phyloP scores from a whole-genome alignment of 1,284 basidiomycete species.

The Tylopilus orsonianus region DNA sequence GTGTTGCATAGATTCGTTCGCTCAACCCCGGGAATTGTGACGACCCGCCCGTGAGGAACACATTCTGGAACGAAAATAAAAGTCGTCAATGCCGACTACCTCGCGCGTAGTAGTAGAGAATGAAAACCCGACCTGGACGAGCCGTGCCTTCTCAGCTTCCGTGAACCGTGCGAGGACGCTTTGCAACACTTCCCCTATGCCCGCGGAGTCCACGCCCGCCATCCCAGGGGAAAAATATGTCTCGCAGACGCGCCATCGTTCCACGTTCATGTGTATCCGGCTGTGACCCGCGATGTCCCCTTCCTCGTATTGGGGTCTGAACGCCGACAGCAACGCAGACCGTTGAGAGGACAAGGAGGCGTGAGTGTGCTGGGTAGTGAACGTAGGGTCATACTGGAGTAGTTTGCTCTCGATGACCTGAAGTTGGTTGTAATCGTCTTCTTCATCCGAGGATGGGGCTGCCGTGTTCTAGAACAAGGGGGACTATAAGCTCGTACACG shows the following conservation, averaged over 20 bases:
- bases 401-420: constrained; percentile 80
- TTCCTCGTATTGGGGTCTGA: constrained; percentile 71
- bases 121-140: constrained; percentile 49
- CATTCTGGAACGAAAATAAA: constrained; percentile 52
- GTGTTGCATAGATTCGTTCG: constrained; percentile 64
- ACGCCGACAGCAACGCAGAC: constrained; percentile 84
- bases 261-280: constrained; percentile 91
- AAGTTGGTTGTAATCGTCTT: constrained; percentile 82
- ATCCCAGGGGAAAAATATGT: constrained; percentile 91
- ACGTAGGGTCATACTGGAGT: constrained; percentile 80
- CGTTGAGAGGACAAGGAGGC: constrained; percentile 74
- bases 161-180: constrained; percentile 84
- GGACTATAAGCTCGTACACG: neutral
- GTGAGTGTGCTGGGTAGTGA: constrained; percentile 82
- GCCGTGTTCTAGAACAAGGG: constrained; percentile 60
- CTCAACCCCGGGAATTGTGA: constrained; percentile 74
- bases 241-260: constrained; percentile 91
- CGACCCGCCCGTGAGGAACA: constrained; percentile 89
- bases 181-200: constrained; percentile 87
- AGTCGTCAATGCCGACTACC: neutral
- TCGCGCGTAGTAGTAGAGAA: neutral
- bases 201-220: constrained; percentile 94
- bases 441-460: constrained; percentile 92
- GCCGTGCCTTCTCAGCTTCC: constrained; percentile 58
- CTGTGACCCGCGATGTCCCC: constrained; percentile 69